phyloP scores from a whole-genome alignment of 768 basidiomycete species.

The Strobilomyces echinocephalus region DNA sequence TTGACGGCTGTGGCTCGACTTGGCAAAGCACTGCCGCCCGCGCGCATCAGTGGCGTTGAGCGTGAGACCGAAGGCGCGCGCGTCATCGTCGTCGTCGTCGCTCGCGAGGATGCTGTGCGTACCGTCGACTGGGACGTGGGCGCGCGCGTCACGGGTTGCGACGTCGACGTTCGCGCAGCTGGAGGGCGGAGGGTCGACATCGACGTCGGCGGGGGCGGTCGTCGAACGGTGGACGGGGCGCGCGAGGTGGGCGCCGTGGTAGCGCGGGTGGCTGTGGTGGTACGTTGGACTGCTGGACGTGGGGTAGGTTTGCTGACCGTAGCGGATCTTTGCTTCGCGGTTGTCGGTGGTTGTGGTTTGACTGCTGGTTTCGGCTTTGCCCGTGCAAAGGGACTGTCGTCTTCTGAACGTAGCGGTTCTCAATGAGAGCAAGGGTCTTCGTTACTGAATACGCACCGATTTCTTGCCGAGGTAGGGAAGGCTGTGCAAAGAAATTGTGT shows the following conservation, averaged over 20 bases:
- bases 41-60: constrained; percentile 16
- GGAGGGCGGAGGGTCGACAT: constrained; percentile 9
- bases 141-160: constrained; percentile 23
- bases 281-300: constrained; percentile 11
- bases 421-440: neutral
- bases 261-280: neutral
- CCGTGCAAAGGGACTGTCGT: constrained; percentile 27
- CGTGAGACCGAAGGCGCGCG: constrained; percentile 15
- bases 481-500: constrained; percentile 17
- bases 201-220: neutral
- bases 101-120: constrained; percentile 12
- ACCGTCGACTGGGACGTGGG: constrained; percentile 21
- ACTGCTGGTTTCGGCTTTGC: constrained; percentile 3
- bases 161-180: constrained; percentile 6
- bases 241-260: constrained; percentile 4
- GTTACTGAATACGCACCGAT: constrained; percentile 18
- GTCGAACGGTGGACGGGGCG: constrained; percentile 7
- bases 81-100: constrained; percentile 11
- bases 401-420: constrained; percentile 11
- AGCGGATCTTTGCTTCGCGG: neutral
- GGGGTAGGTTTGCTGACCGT: neutral
- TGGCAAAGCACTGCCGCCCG: neutral
- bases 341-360: constrained; percentile 10
- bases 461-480: constrained; percentile 16
- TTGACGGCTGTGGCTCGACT: neutral